Conservation (phyloP, 768 basidiomycete genomes). For the Auricularia cornea region DNA sequence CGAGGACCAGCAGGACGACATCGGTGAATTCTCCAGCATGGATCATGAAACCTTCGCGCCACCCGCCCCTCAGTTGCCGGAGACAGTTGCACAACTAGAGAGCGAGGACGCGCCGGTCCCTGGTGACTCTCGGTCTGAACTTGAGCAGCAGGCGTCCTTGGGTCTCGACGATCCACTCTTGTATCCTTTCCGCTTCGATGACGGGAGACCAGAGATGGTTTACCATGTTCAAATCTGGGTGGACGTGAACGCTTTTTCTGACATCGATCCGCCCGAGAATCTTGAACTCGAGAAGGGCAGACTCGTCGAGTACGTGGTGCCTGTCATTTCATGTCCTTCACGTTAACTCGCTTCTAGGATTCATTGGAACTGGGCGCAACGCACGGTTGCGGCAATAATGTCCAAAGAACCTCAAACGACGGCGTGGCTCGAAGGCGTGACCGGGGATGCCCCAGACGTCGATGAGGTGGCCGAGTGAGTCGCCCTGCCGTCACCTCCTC, state of each 20-base stretch:
- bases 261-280: not conserved
- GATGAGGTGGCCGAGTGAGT: not conserved
- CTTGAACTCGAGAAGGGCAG: not conserved
- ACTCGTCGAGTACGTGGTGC: not conserved
- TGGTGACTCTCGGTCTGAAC: too few species aligned
- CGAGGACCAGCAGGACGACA: not conserved
- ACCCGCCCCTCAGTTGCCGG: too few species aligned
- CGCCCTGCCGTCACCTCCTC: too few species aligned
- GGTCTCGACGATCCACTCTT: too few species aligned
- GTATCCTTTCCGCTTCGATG: too few species aligned
- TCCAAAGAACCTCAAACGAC: not conserved
- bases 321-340: not conserved
- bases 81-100: too few species aligned
- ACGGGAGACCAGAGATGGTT: too few species aligned
- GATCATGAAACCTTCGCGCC: too few species aligned
- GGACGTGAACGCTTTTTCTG: too few species aligned
- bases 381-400: not conserved
- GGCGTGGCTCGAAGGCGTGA: not conserved
- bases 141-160: too few species aligned
- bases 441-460: not conserved
- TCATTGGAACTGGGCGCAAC: not conserved
- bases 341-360: not conserved
- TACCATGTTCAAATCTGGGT: too few species aligned
- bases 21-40: not conserved
- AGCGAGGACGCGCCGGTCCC: too few species aligned